Evolutionary conservation across 2,329 filamentous ascomycete genomes (phyloP).

Genomic region (Cercospora zeina): DNA sequence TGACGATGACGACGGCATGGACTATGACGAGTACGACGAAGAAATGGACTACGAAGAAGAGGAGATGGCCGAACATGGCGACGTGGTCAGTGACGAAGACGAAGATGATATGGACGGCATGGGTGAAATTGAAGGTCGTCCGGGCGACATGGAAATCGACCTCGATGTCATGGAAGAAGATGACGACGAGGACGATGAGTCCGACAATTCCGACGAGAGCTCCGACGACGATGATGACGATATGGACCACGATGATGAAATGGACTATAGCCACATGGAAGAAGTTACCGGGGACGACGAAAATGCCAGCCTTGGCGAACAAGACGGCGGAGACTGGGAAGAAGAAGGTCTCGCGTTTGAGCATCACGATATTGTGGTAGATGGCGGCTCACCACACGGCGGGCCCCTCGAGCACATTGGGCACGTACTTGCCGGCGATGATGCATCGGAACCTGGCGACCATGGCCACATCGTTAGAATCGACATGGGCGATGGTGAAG

Average conservation of each 20-base stretch:
- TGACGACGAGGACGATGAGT: conserved; percentile 60
- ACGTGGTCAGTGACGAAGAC: conserved; percentile 86
- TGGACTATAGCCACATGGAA: conserved; percentile 59
- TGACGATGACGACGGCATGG: conserved; percentile 84
- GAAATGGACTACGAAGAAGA: conserved; percentile 94
- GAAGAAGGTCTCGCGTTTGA: conserved; percentile 47
- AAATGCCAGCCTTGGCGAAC: conserved; percentile 49
- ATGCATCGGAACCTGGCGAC: conserved; percentile 42
- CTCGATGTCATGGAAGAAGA: conserved; percentile 69
- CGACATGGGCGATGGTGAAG: conserved; percentile 50
- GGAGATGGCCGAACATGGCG: conserved; percentile 76
- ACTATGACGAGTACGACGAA: conserved; percentile 82
- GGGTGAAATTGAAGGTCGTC: conserved; percentile 67
- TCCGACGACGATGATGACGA: conserved; percentile 59
- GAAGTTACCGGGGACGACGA: conserved; percentile 52
- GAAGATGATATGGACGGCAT: conserved; percentile 78
- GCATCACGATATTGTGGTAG: conserved; percentile 43
- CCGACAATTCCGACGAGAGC: conserved; percentile 59
- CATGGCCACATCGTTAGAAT: conserved; percentile 37
- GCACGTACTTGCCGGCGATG: conserved; percentile 43
- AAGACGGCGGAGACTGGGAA: conserved; percentile 52
- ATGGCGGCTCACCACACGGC: conserved; percentile 48
- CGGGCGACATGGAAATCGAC: conserved; percentile 73
- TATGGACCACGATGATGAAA: conserved; percentile 60
- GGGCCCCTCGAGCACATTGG: conserved; percentile 43